Percentiles rank a stretch among this genome's conserved stretches.
phyloP scores from a whole-genome alignment of 768 basidiomycete species.

The Rhodosporidiobolus sp. region DNA sequence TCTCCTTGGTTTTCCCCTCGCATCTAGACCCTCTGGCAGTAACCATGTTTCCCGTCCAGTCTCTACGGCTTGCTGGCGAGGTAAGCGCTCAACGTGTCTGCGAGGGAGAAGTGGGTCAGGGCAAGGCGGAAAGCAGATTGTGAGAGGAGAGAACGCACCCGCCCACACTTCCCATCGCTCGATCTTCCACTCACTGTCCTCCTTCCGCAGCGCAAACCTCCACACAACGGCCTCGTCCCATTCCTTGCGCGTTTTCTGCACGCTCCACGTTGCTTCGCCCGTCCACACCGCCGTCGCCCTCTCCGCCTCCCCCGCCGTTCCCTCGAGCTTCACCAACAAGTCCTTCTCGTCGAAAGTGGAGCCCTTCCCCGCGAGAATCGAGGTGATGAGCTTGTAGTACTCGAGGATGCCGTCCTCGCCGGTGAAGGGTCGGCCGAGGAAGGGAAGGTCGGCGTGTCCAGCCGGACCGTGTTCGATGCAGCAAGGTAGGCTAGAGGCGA shows the following conservation, averaged over 20 bases:
- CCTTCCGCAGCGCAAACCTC: background rate
- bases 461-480: slow-evolving; percentile 12
- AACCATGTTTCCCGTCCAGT: no score
- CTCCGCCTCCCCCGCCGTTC: no score
- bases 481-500: background rate
- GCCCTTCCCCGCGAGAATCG: background rate
- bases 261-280: slow-evolving; percentile 2
- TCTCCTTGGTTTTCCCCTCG: no score
- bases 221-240: slow-evolving; percentile 11
- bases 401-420: background rate
- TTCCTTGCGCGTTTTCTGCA: slow-evolving; percentile 2
- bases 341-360: background rate
- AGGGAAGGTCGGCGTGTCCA: background rate
- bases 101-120: background rate
- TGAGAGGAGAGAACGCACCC: background rate
- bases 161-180: slow-evolving; percentile 15
- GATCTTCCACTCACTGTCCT: background rate
- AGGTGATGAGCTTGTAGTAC: background rate
- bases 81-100: background rate
- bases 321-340: background rate
- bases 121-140: background rate
- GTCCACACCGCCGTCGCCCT: slow-evolving; percentile 5
- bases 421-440: slow-evolving; percentile 2
- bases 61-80: background rate
- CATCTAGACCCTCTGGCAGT: no score